A percentile compares a stretch with the other conserved stretches of the same genome.
phyloP scores from a whole-genome alignment of 202 grass and related monocot species.

The Panicum hallii region DNA sequence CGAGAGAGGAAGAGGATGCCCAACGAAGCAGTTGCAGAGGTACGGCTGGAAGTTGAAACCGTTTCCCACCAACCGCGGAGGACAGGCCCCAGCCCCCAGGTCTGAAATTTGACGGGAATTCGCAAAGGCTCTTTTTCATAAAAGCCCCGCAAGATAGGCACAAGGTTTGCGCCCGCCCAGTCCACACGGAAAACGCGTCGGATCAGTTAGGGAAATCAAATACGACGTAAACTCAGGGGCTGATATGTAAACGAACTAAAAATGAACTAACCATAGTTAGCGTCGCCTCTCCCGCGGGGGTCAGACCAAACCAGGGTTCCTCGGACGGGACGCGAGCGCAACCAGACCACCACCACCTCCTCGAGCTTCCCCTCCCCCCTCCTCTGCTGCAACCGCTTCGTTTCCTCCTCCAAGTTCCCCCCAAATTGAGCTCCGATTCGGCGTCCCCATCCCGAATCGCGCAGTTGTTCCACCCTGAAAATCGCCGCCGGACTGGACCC shows the following conservation, averaged over 20 bases:
- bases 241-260: not conserved
- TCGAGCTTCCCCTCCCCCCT: constrained; percentile 20
- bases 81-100: not conserved
- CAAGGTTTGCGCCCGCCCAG: not conserved
- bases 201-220: not conserved
- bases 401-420: not conserved
- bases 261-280: constrained; percentile 50
- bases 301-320: constrained; percentile 50
- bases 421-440: constrained; percentile 46
- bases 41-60: constrained; percentile 41
- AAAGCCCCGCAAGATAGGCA: too few species aligned
- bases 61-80: constrained; percentile 37
- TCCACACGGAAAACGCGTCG: not conserved
- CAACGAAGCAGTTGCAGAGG: constrained; percentile 25
- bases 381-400: not conserved
- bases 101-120: constrained; percentile 26
- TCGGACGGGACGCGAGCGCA: constrained; percentile 43
- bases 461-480: not conserved
- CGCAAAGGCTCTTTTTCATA: not conserved
- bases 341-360: constrained; percentile 30
- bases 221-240: not conserved
- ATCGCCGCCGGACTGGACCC: constrained; percentile 2
- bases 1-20: not conserved
- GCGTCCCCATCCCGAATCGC: constrained; percentile 1
- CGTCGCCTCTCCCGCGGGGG: constrained; percentile 5